Evolutionary conservation across 2,329 filamentous ascomycete species (phyloP), one percentile per base, ranked within the genome.

Genomic region (Aspergillus sp.): DNA sequence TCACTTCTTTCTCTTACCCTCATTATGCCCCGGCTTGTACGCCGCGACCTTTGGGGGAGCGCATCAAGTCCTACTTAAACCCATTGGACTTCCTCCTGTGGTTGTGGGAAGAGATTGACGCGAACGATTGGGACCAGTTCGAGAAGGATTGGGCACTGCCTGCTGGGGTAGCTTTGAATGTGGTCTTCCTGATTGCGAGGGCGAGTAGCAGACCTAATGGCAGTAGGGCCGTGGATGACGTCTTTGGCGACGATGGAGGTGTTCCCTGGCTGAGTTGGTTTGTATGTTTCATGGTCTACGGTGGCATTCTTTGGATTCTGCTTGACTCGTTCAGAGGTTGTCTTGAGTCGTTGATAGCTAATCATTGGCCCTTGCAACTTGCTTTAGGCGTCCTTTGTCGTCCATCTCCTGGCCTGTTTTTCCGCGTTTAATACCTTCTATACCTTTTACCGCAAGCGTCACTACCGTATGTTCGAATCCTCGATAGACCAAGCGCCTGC

Each of bases 51-150:
- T 78, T 95, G 56, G 64, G 72, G 29, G 85, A 97, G 76, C 87
- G 91, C 65, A 78, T 97, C 65, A 81, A 82, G 63, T 77, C 86
- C 47, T 82, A 82, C 66, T 73, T 96, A 49, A 91, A 97, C 62
- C 88, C 88, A 3, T 84, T 86, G 72, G 93, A 98, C 69, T 86
- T 91, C 61, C 72, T 93, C 45, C 80, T 98, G 12, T 95, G 88
- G 86, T 69, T 94, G 2, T 94, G 88, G 0, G 91, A 97, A 65
- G 88, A 95, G 69, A 78, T 98, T 50, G 90, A 96, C 64, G 88
- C 88, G 29, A 83, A 85, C 61, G 87, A 95, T 58, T 94, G 89
- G 82, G 87, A 96, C 57, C 88, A 91, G 19, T 73, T 80, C 50
- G 73, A 82, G 51, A 84, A 86, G 55, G 72, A 82, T 33, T 85